Percentiles rank a stretch among this genome's conserved stretches.
Evolutionary conservation across 1,139 yeast genomes (phyloP).

Genomic region (Taiozyma onychis): DNA sequence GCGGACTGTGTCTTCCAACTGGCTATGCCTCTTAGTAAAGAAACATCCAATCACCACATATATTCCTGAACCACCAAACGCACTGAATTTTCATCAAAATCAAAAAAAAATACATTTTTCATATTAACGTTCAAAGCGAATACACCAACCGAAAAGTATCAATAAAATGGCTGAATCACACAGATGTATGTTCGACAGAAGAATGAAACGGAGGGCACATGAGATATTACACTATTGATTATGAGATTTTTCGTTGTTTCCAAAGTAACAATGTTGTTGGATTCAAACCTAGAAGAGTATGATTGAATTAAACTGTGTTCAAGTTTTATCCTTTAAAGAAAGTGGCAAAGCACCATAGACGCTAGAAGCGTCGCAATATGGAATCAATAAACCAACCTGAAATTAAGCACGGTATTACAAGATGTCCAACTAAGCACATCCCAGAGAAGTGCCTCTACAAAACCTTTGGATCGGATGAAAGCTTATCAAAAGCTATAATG

Average conservation of each 20-base stretch:
- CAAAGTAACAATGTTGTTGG: neutral
- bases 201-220: neutral
- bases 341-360: neutral
- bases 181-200: constrained; percentile 64
- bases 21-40: neutral
- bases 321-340: neutral
- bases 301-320: neutral
- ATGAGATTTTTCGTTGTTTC: neutral
- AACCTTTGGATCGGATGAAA: no score
- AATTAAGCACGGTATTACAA: no score
- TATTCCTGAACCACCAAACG: neutral
- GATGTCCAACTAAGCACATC: no score
- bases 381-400: neutral
- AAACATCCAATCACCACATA: constrained; percentile 4
- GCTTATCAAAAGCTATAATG: neutral
- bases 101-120: neutral
- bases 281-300: neutral
- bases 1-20: no score
- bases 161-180: constrained; percentile 90
- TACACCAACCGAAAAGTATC: neutral
- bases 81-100: neutral
- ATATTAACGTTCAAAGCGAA: neutral
- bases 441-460: no score
- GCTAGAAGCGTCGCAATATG: neutral
- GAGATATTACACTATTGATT: neutral